These are phyloP conservation scores for Cryptococcus hybrid DNA, from an alignment of 1,284 basidiomycete genomes.

Conservation along the genomic window DNA sequence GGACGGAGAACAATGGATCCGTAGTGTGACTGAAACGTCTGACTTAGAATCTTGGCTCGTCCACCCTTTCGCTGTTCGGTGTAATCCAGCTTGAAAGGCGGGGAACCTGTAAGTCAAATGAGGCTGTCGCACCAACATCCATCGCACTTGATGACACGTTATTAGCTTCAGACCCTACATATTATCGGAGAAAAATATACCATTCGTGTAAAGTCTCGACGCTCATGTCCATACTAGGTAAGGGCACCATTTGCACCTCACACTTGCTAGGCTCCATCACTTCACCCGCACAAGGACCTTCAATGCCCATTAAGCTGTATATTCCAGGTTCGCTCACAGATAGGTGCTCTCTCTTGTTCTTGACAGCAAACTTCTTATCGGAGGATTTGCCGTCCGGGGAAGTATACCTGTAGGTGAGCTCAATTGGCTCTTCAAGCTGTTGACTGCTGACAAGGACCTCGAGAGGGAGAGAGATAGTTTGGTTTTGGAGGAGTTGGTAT, in stretches of 20 bases:
- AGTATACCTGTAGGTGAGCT: slow-evolving; percentile 25
- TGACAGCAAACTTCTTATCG: slow-evolving; percentile 55
- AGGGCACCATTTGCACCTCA: slow-evolving; percentile 68
- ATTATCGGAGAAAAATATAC: slow-evolving; percentile 47
- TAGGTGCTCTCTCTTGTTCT: slow-evolving; percentile 53
- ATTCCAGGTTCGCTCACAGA: slow-evolving; percentile 69
- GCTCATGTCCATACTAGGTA: slow-evolving; percentile 76
- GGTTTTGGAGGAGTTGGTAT: slow-evolving; percentile 64
- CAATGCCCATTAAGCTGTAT: slow-evolving; percentile 71
- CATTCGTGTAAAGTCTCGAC: slow-evolving; percentile 92
- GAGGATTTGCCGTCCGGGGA: slow-evolving; percentile 10
- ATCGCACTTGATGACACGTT: slow-evolving; percentile 66
- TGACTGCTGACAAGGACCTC: slow-evolving; percentile 2
- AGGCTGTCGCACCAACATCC: slow-evolving; percentile 86
- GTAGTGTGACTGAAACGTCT: slow-evolving; percentile 65
- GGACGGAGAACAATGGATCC: slow-evolving; percentile 86
- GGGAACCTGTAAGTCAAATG: slow-evolving; percentile 78
- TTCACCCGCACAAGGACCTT: slow-evolving; percentile 75
- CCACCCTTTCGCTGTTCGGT: slow-evolving; percentile 69
- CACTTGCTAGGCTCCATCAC: slow-evolving; percentile 78
- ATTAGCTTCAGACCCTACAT: slow-evolving; percentile 1
- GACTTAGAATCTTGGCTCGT: slow-evolving; percentile 55
- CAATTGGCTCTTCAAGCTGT: slow-evolving; percentile 11
- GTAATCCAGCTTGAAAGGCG: slow-evolving; percentile 80
- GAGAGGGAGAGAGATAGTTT: slow-evolving; percentile 27